These are phyloP conservation scores for Malus asiatica DNA, from an alignment of 306 rosid species.

Conservation along the genomic window DNA sequence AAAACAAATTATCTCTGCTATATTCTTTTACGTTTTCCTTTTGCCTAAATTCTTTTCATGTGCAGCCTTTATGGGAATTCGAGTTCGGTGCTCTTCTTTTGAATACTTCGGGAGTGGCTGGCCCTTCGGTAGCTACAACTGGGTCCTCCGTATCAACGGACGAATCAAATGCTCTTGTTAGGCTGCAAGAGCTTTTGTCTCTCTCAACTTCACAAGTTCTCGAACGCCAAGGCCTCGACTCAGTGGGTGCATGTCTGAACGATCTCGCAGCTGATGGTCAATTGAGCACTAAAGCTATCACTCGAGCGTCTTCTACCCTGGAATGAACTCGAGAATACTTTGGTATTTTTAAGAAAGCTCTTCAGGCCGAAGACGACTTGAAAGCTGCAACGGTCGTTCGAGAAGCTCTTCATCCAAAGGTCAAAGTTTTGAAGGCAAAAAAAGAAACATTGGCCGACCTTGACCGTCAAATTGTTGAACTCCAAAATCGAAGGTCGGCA, in stretches of 20 bases:
- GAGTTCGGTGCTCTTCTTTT: too few species aligned
- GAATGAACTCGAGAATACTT: fast-evolving
- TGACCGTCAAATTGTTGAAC: fast-evolving
- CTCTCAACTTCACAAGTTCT: fast-evolving
- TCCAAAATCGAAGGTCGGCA: fast-evolving
- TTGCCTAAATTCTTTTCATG: too few species aligned
- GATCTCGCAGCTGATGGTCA: fast-evolving
- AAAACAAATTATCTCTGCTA: too few species aligned
- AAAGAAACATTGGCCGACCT: fast-evolving
- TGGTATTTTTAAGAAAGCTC: fast-evolving
- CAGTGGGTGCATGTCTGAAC: fast-evolving
- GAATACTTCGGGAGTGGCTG: too few species aligned
- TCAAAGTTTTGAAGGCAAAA: fast-evolving
- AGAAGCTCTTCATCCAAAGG: fast-evolving
- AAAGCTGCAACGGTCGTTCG: fast-evolving
- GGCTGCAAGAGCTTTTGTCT: fast-evolving
- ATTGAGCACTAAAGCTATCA: fast-evolving
- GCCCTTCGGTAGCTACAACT: too few species aligned
- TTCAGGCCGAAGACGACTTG: fast-evolving
- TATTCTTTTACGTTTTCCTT: too few species aligned
- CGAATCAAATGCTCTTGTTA: too few species aligned
- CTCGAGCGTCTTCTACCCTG: fast-evolving
- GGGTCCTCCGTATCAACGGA: too few species aligned
- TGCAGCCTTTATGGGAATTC: too few species aligned
- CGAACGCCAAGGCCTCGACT: too few species aligned